These are phyloP conservation scores for Acacia confusa DNA, from an alignment of 306 rosid genomes.

Conservation along the genomic window DNA sequence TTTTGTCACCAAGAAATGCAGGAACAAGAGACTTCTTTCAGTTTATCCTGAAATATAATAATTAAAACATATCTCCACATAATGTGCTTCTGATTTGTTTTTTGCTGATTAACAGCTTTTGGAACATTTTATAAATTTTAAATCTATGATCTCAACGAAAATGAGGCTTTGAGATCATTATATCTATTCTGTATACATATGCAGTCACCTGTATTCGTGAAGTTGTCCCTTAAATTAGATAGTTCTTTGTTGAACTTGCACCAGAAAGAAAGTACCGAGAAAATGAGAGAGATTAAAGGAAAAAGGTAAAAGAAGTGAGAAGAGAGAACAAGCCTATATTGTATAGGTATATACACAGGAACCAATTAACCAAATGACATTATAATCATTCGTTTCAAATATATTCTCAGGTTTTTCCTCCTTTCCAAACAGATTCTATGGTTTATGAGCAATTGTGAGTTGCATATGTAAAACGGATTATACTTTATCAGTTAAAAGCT, in stretches of 20 bases:
- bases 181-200: background rate
- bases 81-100: background rate
- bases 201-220: slow-evolving; percentile 15
- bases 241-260: background rate
- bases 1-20: slow-evolving; percentile 6
- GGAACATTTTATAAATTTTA: slow-evolving; percentile 16
- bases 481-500: background rate
- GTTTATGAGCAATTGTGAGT: background rate
- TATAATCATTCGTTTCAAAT: background rate
- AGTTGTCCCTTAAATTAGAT: slow-evolving; percentile 3
- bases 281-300: no score
- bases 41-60: slow-evolving; percentile 14
- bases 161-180: background rate
- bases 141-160: slow-evolving; percentile 17
- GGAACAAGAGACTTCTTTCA: slow-evolving; percentile 18
- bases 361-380: background rate
- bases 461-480: slow-evolving; percentile 17
- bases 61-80: slow-evolving; percentile 18
- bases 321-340: slow-evolving; percentile 3
- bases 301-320: slow-evolving; percentile 9
- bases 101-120: background rate
- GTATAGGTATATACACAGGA: background rate
- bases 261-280: background rate
- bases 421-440: background rate
- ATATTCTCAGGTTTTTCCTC: background rate